Evolutionary conservation across 2,329 filamentous ascomycete species (phyloP).

Genomic region (Apiospora rasikravindrae): DNA sequence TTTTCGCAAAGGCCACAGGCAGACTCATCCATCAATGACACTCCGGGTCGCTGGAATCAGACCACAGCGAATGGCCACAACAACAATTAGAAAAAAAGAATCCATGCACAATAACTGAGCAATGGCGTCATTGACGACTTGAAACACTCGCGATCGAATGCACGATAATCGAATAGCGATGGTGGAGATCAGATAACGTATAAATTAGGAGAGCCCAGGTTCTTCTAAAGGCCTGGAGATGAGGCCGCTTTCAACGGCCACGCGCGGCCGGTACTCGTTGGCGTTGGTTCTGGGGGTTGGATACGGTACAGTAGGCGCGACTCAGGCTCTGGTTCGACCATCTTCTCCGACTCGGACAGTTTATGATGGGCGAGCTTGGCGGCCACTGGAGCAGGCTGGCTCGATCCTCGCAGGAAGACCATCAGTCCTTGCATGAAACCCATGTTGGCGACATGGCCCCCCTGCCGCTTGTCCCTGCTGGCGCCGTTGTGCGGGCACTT

Average conservation of each 20-base stretch:
- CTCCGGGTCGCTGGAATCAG: not conserved
- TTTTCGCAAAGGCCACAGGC: not conserved
- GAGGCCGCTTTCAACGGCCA: constrained; percentile 4
- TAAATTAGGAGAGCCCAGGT: not conserved
- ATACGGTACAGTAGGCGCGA: not conserved
- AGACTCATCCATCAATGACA: not conserved
- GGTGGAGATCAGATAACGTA: constrained; percentile 7
- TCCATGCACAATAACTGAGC: not conserved
- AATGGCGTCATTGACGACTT: constrained; percentile 15
- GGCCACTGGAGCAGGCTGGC: not conserved
- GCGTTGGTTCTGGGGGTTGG: constrained; percentile 4
- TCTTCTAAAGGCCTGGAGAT: constrained; percentile 4
- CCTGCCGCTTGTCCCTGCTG: not conserved
- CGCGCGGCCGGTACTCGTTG: constrained; percentile 3
- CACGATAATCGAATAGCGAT: constrained; percentile 11
- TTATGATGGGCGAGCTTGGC: not conserved
- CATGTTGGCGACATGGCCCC: not conserved
- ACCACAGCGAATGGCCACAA: not conserved
- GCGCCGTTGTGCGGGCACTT: constrained; percentile 12
- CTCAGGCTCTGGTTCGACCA: not conserved
- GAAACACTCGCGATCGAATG: constrained; percentile 13
- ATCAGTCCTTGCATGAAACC: constrained; percentile 5
- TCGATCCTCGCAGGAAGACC: constrained; percentile 13
- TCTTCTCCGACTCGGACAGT: constrained; percentile 9
- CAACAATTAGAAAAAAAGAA: not conserved